Base-by-base conservation (phyloP, 2,329 filamentous ascomycete genomes). In the Dactylellina drechsleri region DNA sequence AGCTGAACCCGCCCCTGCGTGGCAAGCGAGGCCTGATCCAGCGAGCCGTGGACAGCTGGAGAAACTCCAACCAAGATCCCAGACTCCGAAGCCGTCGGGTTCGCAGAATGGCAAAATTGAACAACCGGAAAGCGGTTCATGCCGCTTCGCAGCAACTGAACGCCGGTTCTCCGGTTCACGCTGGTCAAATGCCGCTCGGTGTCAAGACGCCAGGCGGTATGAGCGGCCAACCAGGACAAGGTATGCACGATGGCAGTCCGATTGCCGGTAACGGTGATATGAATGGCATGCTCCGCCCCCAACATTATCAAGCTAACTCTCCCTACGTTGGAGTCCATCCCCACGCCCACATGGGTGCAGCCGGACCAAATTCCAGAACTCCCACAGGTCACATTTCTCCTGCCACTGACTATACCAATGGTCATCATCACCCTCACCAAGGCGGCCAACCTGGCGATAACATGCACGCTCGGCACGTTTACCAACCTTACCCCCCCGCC, bases 1-100 rank as follows among this genome's bases (percentile, higher is more conserved):
- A 98, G 81, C 84, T 99, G 64, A 99, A 99, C 82, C 90, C 93
- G 6, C 91, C 92, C 70, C 86, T 98, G 73, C 89, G 94, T 77
- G 94, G 94, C 78, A 98, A 98, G 86, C 88, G 95, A 79, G 95
- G 95, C 6, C 86, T 99, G 74, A 99, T 99, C 79, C 95, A 99
- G 84, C 88, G 95, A 77, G 95, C 95, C 1, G 95, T 99, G 52
- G 95, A 99, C 83, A 97, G 93, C 84, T 98, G 95, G 95, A 88
- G 95, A 77, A 99, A 99, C 85, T 98, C 94, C 86, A 98, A 98
- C 83, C 93, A 96, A 84, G 95, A 99, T 80, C 92, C 92, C 58
- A 88, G 93, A 78, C 85, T 98, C 80, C 89, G 95, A 81, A 98
- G 94, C 83, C 87, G 95, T 82, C 87, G 95, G 79, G 95, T 99